These are phyloP conservation scores for Alternaria brassicae DNA, from an alignment of 2,329 filamentous ascomycete genomes.

Conservation along the genomic window DNA sequence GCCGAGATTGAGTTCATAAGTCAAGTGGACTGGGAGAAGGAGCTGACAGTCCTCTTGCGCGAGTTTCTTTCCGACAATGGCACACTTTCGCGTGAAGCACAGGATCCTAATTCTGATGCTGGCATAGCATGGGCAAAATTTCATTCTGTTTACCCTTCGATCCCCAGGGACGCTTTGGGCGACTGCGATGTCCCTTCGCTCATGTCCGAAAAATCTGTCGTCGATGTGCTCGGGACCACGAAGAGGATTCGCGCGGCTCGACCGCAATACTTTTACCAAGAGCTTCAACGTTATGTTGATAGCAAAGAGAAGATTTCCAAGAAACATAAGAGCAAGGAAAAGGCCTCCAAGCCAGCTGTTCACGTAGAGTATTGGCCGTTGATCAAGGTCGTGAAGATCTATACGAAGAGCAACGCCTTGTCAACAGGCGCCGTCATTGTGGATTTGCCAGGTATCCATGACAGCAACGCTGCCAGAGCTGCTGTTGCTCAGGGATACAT, in stretches of 20 bases:
- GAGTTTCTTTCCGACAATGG: constrained; percentile 58
- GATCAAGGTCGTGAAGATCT: constrained; percentile 62
- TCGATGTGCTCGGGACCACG: constrained; percentile 57
- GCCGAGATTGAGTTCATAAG: constrained; percentile 67
- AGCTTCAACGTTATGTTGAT: constrained; percentile 61
- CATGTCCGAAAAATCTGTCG: constrained; percentile 51
- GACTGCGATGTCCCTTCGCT: constrained; percentile 52
- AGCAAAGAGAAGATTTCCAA: constrained; percentile 59
- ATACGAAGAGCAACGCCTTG: constrained; percentile 58
- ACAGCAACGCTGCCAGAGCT: constrained; percentile 66
- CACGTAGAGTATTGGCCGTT: constrained; percentile 58
- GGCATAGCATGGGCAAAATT: constrained; percentile 61
- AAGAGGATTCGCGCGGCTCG: constrained; percentile 50
- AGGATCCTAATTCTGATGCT: constrained; percentile 56
- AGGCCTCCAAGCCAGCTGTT: constrained; percentile 25
- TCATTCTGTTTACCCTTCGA: constrained; percentile 56
- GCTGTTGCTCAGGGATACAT: constrained; percentile 66
- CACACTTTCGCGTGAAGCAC: constrained; percentile 47
- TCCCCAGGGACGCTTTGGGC: constrained; percentile 51
- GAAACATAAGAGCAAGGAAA: constrained; percentile 38
- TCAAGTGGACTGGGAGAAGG: constrained; percentile 59
- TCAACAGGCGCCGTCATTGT: constrained; percentile 64
- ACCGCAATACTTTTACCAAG: constrained; percentile 54
- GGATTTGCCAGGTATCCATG: constrained; percentile 66
- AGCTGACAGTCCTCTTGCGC: constrained; percentile 58